phyloP scores from a whole-genome alignment of 768 basidiomycete genomes.

The Xanthoconium stramineum region DNA sequence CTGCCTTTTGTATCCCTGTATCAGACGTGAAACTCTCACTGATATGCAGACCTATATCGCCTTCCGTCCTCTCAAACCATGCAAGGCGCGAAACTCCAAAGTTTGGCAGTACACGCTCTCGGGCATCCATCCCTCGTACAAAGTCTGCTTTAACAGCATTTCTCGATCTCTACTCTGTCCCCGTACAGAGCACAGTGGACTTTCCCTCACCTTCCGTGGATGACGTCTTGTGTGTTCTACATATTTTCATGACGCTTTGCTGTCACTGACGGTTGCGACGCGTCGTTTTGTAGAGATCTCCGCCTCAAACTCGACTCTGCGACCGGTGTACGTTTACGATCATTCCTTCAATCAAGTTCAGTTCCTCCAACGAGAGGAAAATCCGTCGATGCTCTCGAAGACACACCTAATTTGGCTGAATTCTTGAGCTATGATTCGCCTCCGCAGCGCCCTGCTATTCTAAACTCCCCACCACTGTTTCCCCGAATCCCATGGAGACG shows the following conservation, averaged over 20 bases:
- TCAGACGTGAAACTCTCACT: conserved; percentile 27
- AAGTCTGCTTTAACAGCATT: conserved; percentile 19
- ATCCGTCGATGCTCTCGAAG: conserved; percentile 8
- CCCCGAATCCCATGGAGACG: conserved; percentile 25
- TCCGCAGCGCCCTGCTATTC: conserved; percentile 21
- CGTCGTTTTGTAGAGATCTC: conserved; percentile 27
- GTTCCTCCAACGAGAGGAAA: conserved; percentile 15
- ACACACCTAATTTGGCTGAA: conserved; percentile 18
- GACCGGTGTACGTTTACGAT: conserved; percentile 21
- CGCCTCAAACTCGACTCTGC: conserved; percentile 29
- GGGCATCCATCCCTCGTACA: conserved; percentile 26
- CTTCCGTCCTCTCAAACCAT: conserved; percentile 42
- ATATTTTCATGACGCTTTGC: neutral
- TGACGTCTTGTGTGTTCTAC: conserved; percentile 39
- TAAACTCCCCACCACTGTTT: conserved; percentile 46
- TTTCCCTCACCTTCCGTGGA: conserved; percentile 29
- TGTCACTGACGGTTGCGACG: neutral
- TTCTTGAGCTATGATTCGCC: conserved; percentile 34
- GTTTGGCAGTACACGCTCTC: conserved; percentile 30
- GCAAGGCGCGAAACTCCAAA: conserved; percentile 48
- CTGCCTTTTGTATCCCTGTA: neutral
- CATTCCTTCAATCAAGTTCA: conserved; percentile 28
- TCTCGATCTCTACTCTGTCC: conserved; percentile 24
- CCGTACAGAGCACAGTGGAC: conserved; percentile 32
- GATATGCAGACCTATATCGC: conserved; percentile 36